phyloP scores from a whole-genome alignment of 2,329 filamentous ascomycete genomes.

The Stemphylium beticola region DNA sequence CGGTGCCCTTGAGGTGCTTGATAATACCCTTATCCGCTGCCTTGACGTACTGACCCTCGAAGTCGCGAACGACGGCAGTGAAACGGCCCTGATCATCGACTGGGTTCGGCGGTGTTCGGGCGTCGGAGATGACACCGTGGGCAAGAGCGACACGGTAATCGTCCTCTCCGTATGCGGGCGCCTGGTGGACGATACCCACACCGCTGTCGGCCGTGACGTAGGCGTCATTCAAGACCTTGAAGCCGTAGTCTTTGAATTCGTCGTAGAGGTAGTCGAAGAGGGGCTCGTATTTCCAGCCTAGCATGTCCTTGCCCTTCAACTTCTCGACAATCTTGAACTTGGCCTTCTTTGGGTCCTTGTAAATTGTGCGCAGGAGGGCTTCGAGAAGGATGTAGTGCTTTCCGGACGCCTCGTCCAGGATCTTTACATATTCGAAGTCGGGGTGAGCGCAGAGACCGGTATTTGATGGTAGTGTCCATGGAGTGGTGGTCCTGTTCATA shows the following conservation, averaged over 20 bases:
- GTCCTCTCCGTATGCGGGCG: slow-evolving; percentile 93
- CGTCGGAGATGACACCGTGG: slow-evolving; percentile 76
- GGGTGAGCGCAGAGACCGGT: slow-evolving; percentile 78
- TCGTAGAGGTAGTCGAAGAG: slow-evolving; percentile 90
- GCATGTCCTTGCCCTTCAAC: slow-evolving; percentile 81
- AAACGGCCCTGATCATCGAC: slow-evolving; percentile 86
- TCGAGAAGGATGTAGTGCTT: slow-evolving; percentile 88
- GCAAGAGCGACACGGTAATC: slow-evolving; percentile 87
- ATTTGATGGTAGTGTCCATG: slow-evolving; percentile 85
- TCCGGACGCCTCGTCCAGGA: slow-evolving; percentile 79
- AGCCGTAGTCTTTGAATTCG: slow-evolving; percentile 83
- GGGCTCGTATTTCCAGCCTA: slow-evolving; percentile 87
- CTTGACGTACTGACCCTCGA: slow-evolving; percentile 87
- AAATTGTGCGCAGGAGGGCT: slow-evolving; percentile 78
- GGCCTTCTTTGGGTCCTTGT: slow-evolving; percentile 95
- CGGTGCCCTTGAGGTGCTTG: slow-evolving; percentile 79
- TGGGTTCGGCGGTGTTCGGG: slow-evolving; percentile 83
- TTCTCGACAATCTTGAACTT: slow-evolving; percentile 85
- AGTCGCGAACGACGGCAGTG: slow-evolving; percentile 77
- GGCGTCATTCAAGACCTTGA: slow-evolving; percentile 79
- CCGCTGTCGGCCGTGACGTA: slow-evolving; percentile 91
- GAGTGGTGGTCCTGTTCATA: slow-evolving; percentile 70
- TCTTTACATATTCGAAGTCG: slow-evolving; percentile 86
- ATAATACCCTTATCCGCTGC: slow-evolving; percentile 92
- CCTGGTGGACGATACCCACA: slow-evolving; percentile 92